Evolutionary conservation across 106 monocot species (phyloP).

Genomic region (Phalaenopsis aphrodite): DNA sequence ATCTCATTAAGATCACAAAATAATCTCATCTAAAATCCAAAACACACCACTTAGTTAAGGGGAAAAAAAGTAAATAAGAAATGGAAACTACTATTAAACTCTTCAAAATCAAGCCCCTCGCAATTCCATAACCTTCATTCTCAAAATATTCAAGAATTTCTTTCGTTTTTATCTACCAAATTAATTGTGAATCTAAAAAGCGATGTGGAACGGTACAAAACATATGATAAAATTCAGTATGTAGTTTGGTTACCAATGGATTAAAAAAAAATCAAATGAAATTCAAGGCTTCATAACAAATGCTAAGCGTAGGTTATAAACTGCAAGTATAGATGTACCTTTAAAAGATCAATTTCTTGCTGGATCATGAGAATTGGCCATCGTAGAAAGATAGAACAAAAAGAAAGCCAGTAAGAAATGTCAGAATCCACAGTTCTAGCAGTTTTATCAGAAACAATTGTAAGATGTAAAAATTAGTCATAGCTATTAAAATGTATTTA

Average conservation of each 20-base stretch:
- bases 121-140: background rate
- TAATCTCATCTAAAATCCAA: background rate
- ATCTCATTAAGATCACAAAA: background rate
- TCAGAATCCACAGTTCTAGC: background rate
- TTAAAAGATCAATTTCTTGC: constrained; percentile 89
- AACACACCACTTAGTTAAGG: background rate
- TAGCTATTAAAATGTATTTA: background rate
- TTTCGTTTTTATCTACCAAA: background rate
- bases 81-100: background rate
- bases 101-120: background rate
- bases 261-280: background rate
- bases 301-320: background rate
- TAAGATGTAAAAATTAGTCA: background rate
- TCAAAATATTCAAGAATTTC: background rate
- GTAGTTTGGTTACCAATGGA: too few species aligned
- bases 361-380: constrained; percentile 19
- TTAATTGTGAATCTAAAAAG: too few species aligned
- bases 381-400: background rate
- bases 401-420: background rate
- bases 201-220: too few species aligned
- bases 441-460: background rate
- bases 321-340: constrained; percentile 33
- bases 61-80: background rate
- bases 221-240: too few species aligned
- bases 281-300: background rate